Conservation (phyloP, 139 green algal genomes). For the Volvox africanus region DNA sequence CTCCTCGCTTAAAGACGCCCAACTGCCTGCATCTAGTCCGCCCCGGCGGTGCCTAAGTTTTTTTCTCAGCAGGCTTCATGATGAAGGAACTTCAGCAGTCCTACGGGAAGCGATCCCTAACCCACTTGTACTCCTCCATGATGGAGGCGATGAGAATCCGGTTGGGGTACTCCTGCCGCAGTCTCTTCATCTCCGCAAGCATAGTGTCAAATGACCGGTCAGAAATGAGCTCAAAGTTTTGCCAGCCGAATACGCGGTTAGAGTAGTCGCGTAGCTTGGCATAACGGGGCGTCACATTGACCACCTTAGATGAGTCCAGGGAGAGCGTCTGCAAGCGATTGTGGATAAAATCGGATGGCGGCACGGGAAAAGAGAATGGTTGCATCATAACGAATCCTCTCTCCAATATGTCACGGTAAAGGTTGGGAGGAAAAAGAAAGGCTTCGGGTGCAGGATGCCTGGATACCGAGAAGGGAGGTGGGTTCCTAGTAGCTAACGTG, state of each 20-base stretch:
- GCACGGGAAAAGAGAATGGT: not conserved
- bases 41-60: too few relatives aligned
- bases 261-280: slow-evolving; percentile 83
- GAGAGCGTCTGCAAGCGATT: slow-evolving; percentile 66
- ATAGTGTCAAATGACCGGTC: slow-evolving; percentile 95
- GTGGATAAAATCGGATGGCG: not conserved
- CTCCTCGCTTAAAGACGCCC: too few relatives aligned
- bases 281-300: slow-evolving; percentile 98
- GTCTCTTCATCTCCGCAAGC: slow-evolving; percentile 90
- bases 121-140: slow-evolving; percentile 90
- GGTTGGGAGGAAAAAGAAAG: too few relatives aligned
- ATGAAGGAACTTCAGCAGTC: too few relatives aligned
- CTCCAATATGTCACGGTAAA: too few relatives aligned
- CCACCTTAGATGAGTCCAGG: slow-evolving; percentile 90
- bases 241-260: slow-evolving; percentile 89
- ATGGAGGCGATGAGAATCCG: slow-evolving; percentile 95
- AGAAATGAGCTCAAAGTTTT: slow-evolving; percentile 82
- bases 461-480: not conserved
- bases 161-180: slow-evolving; percentile 96
- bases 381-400: too few relatives aligned
- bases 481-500: too few relatives aligned
- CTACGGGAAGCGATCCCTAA: not conserved
- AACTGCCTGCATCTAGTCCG: too few relatives aligned
- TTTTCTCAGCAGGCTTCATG: too few relatives aligned
- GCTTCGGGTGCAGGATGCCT: not conserved